These are phyloP conservation scores for Pyrenophora seminiperda DNA, from an alignment of 2,329 filamentous ascomycete genomes.

Conservation along the genomic window DNA sequence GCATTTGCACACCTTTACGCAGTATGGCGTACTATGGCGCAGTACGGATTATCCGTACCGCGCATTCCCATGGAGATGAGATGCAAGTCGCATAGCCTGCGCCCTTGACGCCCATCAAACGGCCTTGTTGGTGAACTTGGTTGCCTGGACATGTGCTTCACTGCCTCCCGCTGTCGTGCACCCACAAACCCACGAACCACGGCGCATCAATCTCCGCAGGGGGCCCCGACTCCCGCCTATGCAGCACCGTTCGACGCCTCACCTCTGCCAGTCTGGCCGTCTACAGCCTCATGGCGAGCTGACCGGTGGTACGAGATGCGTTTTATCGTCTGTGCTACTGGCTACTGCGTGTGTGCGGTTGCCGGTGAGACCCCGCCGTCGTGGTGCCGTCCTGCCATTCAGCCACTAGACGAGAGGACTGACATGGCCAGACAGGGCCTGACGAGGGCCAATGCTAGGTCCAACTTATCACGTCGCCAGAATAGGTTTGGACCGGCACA, in stretches of 20 bases:
- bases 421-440: background rate
- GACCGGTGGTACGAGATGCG: slow-evolving; percentile 35
- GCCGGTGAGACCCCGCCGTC: slow-evolving; percentile 29
- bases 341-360: too few relatives aligned
- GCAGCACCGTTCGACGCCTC: slow-evolving; percentile 24
- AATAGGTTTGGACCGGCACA: too few relatives aligned
- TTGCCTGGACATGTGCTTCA: too few relatives aligned
- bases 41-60: too few relatives aligned
- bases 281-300: slow-evolving; percentile 7
- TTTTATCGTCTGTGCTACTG: slow-evolving; percentile 24
- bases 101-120: too few relatives aligned
- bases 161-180: too few relatives aligned
- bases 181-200: slow-evolving; percentile 6
- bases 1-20: too few relatives aligned
- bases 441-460: slow-evolving; percentile 4
- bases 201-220: slow-evolving; percentile 1
- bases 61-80: too few relatives aligned
- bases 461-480: too few relatives aligned
- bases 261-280: slow-evolving; percentile 1
- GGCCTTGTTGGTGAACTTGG: too few relatives aligned
- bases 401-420: background rate
- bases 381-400: slow-evolving; percentile 5
- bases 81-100: too few relatives aligned
- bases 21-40: too few relatives aligned
- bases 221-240: slow-evolving; percentile 6